phyloP scores from a whole-genome alignment of 495 filamentous ascomycete species.

The Xylaria curta region DNA sequence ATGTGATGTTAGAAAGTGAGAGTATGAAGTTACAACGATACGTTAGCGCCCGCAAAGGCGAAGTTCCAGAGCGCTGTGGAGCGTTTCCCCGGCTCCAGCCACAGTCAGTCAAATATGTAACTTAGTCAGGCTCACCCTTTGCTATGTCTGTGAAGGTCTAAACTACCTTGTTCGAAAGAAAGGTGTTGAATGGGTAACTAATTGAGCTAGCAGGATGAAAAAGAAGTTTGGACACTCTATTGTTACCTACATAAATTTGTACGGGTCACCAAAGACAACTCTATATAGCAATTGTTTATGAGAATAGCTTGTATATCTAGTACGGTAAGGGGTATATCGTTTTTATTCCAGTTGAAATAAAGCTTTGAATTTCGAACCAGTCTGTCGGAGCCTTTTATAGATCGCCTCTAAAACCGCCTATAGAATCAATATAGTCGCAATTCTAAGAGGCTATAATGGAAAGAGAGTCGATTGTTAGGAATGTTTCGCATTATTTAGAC shows the following conservation, averaged over 20 bases:
- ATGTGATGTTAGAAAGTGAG: constrained; percentile 43
- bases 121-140: constrained; percentile 59
- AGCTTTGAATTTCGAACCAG: not conserved
- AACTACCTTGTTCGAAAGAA: constrained; percentile 56
- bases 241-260: constrained; percentile 61
- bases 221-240: constrained; percentile 54
- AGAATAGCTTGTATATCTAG: not conserved
- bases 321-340: not conserved
- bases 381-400: too few species aligned
- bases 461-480: too few species aligned
- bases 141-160: constrained; percentile 58
- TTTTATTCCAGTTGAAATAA: not conserved
- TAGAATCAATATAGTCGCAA: too few species aligned
- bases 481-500: too few species aligned
- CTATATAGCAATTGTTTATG: constrained; percentile 27
- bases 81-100: constrained; percentile 34
- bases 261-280: constrained; percentile 63
- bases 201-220: constrained; percentile 50
- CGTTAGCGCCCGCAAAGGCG: constrained; percentile 61
- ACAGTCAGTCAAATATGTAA: constrained; percentile 57
- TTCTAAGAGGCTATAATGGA: too few species aligned
- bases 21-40: constrained; percentile 52
- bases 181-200: constrained; percentile 45
- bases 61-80: constrained; percentile 56
- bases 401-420: too few species aligned